These are phyloP conservation scores for Castanea mollissima DNA, from an alignment of 306 rosid species.

Conservation along the genomic window DNA sequence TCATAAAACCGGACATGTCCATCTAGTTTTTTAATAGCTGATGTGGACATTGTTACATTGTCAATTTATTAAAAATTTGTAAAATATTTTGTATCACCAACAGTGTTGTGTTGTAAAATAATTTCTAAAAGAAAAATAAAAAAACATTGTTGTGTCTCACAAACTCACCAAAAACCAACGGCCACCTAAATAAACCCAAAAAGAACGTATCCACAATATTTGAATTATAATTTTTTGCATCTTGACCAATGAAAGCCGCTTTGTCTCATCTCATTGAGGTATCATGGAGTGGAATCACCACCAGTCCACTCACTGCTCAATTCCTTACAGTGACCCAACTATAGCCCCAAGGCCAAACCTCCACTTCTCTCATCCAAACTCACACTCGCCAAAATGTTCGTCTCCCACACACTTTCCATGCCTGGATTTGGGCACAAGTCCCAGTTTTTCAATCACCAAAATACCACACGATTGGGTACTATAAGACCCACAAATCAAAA, in stretches of 20 bases:
- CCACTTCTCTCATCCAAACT: neutral
- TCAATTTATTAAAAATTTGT: no score
- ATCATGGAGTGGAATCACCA: constrained; percentile 49
- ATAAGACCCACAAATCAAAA: constrained; percentile 12
- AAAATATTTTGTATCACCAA: no score
- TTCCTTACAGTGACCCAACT: neutral
- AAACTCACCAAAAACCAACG: constrained; percentile 7
- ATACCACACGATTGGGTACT: neutral
- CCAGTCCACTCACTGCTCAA: constrained; percentile 3
- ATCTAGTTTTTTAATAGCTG: no score
- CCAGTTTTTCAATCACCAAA: constrained; percentile 15
- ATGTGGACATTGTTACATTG: no score
- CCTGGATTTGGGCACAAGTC: constrained; percentile 18
- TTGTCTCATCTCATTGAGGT: constrained; percentile 30
- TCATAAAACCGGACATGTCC: no score
- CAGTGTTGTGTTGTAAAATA: no score
- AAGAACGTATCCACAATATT: neutral
- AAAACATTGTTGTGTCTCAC: no score
- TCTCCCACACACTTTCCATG: constrained; percentile 37
- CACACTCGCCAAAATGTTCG: constrained; percentile 22
- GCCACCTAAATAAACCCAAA: neutral
- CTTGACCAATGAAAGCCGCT: neutral
- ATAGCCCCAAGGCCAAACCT: neutral
- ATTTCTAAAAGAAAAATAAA: no score
- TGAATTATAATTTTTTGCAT: neutral